Evolutionary conservation across 805 yeast species (phyloP).

Genomic region (Zygosaccharomyces lentus): DNA sequence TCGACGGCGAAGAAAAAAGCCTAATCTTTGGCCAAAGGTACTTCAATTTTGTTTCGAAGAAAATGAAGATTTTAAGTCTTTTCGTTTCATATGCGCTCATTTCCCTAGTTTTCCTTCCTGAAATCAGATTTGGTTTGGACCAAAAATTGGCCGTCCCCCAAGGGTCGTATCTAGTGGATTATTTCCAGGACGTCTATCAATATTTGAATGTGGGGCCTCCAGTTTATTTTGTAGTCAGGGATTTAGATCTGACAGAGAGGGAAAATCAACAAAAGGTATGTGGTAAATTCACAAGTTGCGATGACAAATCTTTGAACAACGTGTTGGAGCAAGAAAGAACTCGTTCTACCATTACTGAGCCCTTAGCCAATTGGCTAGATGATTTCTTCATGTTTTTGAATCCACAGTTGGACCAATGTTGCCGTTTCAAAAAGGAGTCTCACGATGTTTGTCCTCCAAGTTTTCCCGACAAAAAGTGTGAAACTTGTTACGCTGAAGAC

Average conservation of each 20-base stretch:
- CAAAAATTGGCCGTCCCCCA: constrained; percentile 84
- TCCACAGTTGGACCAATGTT: constrained; percentile 83
- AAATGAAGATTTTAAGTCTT: constrained; percentile 46
- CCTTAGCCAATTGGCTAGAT: constrained; percentile 90
- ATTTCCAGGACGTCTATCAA: constrained; percentile 69
- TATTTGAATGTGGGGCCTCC: constrained; percentile 91
- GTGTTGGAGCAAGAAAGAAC: constrained; percentile 80
- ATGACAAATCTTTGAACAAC: constrained; percentile 72
- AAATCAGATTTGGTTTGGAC: constrained; percentile 73
- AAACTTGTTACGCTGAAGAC: constrained; percentile 61
- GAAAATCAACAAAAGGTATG: constrained; percentile 69
- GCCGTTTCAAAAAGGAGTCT: constrained; percentile 58
- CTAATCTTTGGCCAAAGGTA: constrained; percentile 9
- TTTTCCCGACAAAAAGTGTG: constrained; percentile 67
- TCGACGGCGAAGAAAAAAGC: not conserved
- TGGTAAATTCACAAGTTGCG: constrained; percentile 83
- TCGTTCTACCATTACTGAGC: constrained; percentile 68
- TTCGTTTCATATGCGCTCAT: constrained; percentile 64
- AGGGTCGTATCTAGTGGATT: constrained; percentile 75
- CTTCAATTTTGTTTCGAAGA: constrained; percentile 48
- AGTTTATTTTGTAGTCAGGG: constrained; percentile 74
- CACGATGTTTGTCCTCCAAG: constrained; percentile 53
- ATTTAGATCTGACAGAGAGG: constrained; percentile 57
- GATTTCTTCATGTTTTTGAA: constrained; percentile 84
- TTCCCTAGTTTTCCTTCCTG: constrained; percentile 66